These are phyloP conservation scores for Protomyces arabidopsidicola DNA, from an alignment of 1,139 yeast genomes.

Conservation along the genomic window DNA sequence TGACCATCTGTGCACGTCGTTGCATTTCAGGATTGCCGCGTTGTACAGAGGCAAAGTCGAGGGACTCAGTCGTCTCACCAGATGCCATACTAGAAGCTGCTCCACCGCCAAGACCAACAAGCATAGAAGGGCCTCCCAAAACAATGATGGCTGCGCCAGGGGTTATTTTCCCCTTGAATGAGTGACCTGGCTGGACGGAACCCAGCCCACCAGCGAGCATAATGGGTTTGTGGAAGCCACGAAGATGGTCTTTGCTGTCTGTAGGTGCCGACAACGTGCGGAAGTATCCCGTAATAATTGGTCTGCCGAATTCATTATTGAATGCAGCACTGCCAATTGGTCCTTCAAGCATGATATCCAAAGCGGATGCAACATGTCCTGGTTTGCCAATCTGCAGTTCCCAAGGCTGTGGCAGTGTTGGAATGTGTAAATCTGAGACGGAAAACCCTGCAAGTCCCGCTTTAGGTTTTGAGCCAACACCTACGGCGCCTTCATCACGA, in stretches of 20 bases:
- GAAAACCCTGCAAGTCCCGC: slow-evolving; percentile 94
- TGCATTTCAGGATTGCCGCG: slow-evolving; percentile 99
- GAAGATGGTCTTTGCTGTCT: slow-evolving; percentile 59
- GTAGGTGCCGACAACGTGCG: slow-evolving; percentile 87
- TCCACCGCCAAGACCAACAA: slow-evolving; percentile 99
- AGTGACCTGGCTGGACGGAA: slow-evolving; percentile 86
- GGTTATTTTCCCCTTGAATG: slow-evolving; percentile 82
- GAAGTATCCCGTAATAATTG: slow-evolving; percentile 94
- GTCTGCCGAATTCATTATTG: slow-evolving; percentile 98
- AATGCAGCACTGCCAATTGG: slow-evolving; percentile 98
- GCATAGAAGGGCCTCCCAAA: slow-evolving; percentile 97
- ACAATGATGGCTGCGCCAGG: slow-evolving; percentile 92
- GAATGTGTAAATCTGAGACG: slow-evolving; percentile 85
- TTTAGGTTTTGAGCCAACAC: slow-evolving; percentile 94
- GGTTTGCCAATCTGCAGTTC: slow-evolving; percentile 87
- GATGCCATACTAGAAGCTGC: slow-evolving; percentile 95
- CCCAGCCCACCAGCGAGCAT: slow-evolving; percentile 99
- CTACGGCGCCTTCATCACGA: slow-evolving; percentile 99
- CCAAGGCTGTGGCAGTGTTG: slow-evolving; percentile 89
- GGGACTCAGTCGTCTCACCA: slow-evolving; percentile 82
- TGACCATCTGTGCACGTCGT: slow-evolving; percentile 97
- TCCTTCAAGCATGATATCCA: slow-evolving; percentile 95
- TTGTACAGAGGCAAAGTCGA: slow-evolving; percentile 98
- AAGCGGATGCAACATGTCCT: slow-evolving; percentile 81
- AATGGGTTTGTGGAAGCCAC: slow-evolving; percentile 98